Evolutionary conservation across 1,139 yeast species (phyloP).

Genomic region (Tardiomyces depauwii): DNA sequence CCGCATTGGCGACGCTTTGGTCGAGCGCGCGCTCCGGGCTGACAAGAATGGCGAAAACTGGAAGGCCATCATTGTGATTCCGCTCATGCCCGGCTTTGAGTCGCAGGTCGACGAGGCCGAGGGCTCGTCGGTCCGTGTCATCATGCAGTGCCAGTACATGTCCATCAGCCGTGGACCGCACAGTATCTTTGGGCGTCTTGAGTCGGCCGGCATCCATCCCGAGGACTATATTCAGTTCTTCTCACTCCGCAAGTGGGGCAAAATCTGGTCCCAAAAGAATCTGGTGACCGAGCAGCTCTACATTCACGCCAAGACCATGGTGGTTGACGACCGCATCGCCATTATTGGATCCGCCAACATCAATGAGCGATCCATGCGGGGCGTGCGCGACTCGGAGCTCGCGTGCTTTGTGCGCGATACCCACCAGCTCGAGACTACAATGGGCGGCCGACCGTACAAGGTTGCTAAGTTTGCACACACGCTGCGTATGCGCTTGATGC

Average conservation of each 20-base stretch:
- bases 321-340: conserved; percentile 90
- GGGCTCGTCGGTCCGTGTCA: conserved; percentile 87
- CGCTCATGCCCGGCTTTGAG: conserved; percentile 96
- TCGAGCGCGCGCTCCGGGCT: conserved; percentile 86
- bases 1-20: conserved; percentile 91
- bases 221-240: conserved; percentile 86
- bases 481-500: conserved; percentile 80
- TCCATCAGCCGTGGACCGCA: conserved; percentile 85
- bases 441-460: conserved; percentile 72
- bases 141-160: conserved; percentile 94
- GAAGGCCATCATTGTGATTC: conserved; percentile 87
- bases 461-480: conserved; percentile 90
- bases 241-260: conserved; percentile 92
- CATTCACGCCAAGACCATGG: conserved; percentile 83
- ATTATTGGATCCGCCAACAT: conserved; percentile 95
- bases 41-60: conserved; percentile 65
- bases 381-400: conserved; percentile 86
- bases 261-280: conserved; percentile 64
- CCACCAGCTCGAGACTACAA: conserved; percentile 56
- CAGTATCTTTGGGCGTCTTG: conserved; percentile 78
- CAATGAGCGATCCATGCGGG: conserved; percentile 92
- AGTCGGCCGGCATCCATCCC: conserved; percentile 68
- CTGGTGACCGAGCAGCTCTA: conserved; percentile 86
- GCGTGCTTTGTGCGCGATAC: conserved; percentile 83
- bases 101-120: conserved; percentile 89